These are phyloP conservation scores for Heterobasidion annosum DNA, from an alignment of 1,284 basidiomycete genomes.

Conservation along the genomic window DNA sequence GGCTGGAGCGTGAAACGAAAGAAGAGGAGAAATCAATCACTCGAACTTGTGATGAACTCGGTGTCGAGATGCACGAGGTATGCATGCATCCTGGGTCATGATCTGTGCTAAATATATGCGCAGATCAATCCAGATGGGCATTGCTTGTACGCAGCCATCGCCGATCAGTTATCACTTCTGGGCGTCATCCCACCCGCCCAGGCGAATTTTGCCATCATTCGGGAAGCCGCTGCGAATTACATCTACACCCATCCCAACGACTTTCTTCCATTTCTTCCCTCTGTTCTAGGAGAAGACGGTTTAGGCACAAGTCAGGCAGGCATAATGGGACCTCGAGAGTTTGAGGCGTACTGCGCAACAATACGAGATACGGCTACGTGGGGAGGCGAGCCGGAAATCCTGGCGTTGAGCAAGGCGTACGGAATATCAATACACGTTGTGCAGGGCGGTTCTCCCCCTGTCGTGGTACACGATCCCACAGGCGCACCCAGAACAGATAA, in stretches of 20 bases:
- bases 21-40: slow-evolving; percentile 70
- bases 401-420: slow-evolving; percentile 83
- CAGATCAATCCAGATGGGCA: slow-evolving; percentile 94
- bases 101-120: background rate
- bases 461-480: slow-evolving; percentile 74
- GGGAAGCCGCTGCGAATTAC: slow-evolving; percentile 72
- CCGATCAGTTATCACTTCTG: slow-evolving; percentile 75
- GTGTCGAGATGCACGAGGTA: slow-evolving; percentile 64
- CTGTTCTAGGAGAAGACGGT: slow-evolving; percentile 69
- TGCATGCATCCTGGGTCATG: background rate
- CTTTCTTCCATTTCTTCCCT: slow-evolving; percentile 91
- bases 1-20: slow-evolving; percentile 57
- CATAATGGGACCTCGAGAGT: slow-evolving; percentile 66
- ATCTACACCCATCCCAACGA: slow-evolving; percentile 83
- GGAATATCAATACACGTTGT: slow-evolving; percentile 87
- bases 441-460: slow-evolving; percentile 72
- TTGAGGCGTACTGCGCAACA: slow-evolving; percentile 70
- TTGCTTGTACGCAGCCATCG: slow-evolving; percentile 89
- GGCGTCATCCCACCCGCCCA: slow-evolving; percentile 46
- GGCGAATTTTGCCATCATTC: slow-evolving; percentile 52
- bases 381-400: slow-evolving; percentile 97
- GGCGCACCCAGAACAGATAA: slow-evolving; percentile 22
- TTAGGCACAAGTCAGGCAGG: slow-evolving; percentile 60
- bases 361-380: slow-evolving; percentile 84
- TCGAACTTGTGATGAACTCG: slow-evolving; percentile 58